Conservation (phyloP, 2,329 filamentous ascomycete species). For the Diaporthe citrichinensis region DNA sequence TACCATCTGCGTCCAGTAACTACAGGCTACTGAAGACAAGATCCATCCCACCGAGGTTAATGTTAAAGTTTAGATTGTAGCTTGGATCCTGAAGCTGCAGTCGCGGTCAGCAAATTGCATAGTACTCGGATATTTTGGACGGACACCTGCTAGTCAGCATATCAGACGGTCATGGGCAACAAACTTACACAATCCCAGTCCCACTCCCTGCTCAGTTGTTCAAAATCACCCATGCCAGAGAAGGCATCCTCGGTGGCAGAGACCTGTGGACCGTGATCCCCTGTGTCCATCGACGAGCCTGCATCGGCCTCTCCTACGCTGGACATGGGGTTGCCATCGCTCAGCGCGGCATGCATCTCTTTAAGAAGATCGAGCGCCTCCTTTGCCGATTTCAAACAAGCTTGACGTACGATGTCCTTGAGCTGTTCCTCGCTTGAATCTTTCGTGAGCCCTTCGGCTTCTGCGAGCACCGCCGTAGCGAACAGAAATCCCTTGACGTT, state of each 20-base stretch:
- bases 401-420: slow-evolving; percentile 51
- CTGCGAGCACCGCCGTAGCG: slow-evolving; percentile 52
- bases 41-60: slow-evolving; percentile 40
- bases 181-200: slow-evolving; percentile 46
- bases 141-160: not conserved
- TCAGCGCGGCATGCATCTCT: slow-evolving; percentile 45
- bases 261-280: not conserved
- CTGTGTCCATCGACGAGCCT: slow-evolving; percentile 5
- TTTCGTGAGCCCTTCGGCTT: slow-evolving; percentile 58
- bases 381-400: slow-evolving; percentile 54
- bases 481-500: slow-evolving; percentile 68
- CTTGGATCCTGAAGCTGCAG: slow-evolving; percentile 44
- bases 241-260: not conserved
- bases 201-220: slow-evolving; percentile 39
- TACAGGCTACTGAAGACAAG: slow-evolving; percentile 37
- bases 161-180: not conserved
- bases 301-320: not conserved
- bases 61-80: slow-evolving; percentile 45
- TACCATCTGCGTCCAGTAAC: not conserved
- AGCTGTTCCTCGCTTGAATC: slow-evolving; percentile 54
- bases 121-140: not conserved
- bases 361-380: slow-evolving; percentile 53
- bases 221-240: slow-evolving; percentile 15
- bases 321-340: not conserved
- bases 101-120: not conserved